phyloP scores from a whole-genome alignment of 2,329 filamentous ascomycete genomes.

The Chaetomium sp. region DNA sequence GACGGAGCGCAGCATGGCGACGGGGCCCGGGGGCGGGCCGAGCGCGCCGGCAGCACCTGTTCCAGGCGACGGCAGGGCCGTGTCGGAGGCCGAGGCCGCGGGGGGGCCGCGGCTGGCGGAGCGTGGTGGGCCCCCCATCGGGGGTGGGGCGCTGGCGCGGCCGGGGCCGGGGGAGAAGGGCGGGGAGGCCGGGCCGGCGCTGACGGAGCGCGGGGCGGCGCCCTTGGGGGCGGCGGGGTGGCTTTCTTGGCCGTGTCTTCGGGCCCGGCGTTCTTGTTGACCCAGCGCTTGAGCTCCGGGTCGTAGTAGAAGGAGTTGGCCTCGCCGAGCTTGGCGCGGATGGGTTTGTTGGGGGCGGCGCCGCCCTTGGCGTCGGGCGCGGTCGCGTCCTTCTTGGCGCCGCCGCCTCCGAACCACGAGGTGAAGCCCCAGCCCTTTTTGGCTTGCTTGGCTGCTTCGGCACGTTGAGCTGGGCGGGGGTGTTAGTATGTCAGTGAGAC shows the following conservation, averaged over 20 bases:
- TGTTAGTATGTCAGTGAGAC: constrained; percentile 18
- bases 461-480: constrained; percentile 61
- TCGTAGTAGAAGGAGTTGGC: constrained; percentile 93
- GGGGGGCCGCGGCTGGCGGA: constrained; percentile 23
- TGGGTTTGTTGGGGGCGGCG: constrained; percentile 61
- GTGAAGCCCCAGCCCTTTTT: constrained; percentile 79
- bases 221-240: constrained; percentile 78
- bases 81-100: constrained; percentile 2
- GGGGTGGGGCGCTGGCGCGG: constrained; percentile 36
- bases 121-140: constrained; percentile 33
- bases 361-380: constrained; percentile 49
- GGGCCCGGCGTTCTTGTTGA: constrained; percentile 87
- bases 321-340: constrained; percentile 91
- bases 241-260: constrained; percentile 63
- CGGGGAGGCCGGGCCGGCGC: constrained; percentile 57
- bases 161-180: constrained; percentile 22
- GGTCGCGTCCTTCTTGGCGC: constrained; percentile 61
- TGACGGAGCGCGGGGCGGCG: constrained; percentile 51
- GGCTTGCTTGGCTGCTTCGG: constrained; percentile 52
- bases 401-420: constrained; percentile 71
- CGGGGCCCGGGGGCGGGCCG: constrained; percentile 36
- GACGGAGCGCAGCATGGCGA: constrained; percentile 51
- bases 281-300: constrained; percentile 94
- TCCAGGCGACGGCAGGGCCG: constrained; percentile 4
- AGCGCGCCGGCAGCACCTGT: constrained; percentile 3